Conservation (phyloP, 2,329 filamentous ascomycete genomes). For the Lasiodiplodia hormozganensis region DNA sequence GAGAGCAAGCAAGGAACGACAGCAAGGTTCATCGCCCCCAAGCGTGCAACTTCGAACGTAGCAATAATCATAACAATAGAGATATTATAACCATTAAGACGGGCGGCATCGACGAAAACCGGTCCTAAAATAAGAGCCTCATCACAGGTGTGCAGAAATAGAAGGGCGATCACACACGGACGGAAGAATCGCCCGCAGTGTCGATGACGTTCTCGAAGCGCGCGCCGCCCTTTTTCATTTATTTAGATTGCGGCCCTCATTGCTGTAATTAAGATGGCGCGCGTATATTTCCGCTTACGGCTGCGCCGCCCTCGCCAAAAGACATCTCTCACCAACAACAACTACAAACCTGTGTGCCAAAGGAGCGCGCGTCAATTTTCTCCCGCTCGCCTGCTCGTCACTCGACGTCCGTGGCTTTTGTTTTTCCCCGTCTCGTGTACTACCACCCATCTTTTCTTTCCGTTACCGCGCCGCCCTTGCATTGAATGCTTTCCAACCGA, state of each 20-base stretch:
- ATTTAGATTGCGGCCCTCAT: constrained; percentile 13
- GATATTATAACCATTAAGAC: constrained; percentile 22
- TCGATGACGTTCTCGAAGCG: background rate
- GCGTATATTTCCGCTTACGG: constrained; percentile 15
- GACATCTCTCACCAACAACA: background rate
- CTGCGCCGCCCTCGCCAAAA: background rate
- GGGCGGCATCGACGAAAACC: background rate
- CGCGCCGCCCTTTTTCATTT: constrained; percentile 14
- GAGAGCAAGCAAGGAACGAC: background rate
- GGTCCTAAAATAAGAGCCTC: background rate
- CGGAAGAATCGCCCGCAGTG: constrained; percentile 9
- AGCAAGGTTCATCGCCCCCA: background rate
- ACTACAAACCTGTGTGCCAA: background rate
- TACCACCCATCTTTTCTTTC: background rate
- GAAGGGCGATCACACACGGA: constrained; percentile 2
- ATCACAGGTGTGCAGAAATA: background rate
- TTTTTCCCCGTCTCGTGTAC: background rate
- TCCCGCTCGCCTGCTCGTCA: background rate
- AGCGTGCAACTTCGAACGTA: constrained; percentile 20
- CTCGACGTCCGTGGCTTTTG: background rate
- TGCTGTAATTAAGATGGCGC: constrained; percentile 24
- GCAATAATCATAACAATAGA: constrained; percentile 20
- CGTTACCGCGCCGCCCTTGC: background rate
- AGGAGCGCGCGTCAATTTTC: background rate
- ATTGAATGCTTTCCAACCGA: background rate